A percentile compares a stretch with the other conserved stretches of the same genome.
Conservation (phyloP, 2,329 filamentous ascomycete genomes). For the Colletotrichum orchidophilum region DNA sequence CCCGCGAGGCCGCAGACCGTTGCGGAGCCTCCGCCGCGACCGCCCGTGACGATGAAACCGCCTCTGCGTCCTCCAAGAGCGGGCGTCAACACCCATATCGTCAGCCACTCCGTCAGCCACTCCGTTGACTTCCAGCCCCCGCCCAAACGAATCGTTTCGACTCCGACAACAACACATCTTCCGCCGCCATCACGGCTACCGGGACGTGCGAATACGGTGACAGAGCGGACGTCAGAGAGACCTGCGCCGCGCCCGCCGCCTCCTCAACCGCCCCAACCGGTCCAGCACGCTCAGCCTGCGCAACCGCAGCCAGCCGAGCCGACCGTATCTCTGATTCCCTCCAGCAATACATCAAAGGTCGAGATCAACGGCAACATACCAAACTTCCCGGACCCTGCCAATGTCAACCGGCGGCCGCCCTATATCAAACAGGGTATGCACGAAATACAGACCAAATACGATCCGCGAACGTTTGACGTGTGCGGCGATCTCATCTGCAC, state of each 20-base stretch:
- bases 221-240: conserved; percentile 54
- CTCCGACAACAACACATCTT: conserved; percentile 31
- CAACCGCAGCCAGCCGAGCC: conserved; percentile 49
- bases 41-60: conserved; percentile 45
- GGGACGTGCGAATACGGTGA: conserved; percentile 46
- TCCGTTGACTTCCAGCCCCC: conserved; percentile 36
- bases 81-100: conserved; percentile 39
- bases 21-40: conserved; percentile 43
- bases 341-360: conserved; percentile 52
- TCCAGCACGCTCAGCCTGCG: conserved; percentile 3
- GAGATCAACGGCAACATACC: conserved; percentile 47
- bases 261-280: conserved; percentile 20
- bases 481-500: conserved; percentile 90
- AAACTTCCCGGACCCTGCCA: conserved; percentile 81
- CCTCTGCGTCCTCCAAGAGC: conserved; percentile 56
- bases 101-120: conserved; percentile 35
- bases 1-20: conserved; percentile 57
- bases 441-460: conserved; percentile 86
- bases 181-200: conserved; percentile 39
- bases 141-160: conserved; percentile 39
- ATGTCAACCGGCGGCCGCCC: conserved; percentile 85
- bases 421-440: conserved; percentile 75
- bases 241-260: conserved; percentile 42
- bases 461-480: conserved; percentile 85
- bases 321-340: conserved; percentile 41